These are phyloP conservation scores for Setomelanomma holmii DNA, from an alignment of 2,329 filamentous ascomycete species.

Conservation along the genomic window DNA sequence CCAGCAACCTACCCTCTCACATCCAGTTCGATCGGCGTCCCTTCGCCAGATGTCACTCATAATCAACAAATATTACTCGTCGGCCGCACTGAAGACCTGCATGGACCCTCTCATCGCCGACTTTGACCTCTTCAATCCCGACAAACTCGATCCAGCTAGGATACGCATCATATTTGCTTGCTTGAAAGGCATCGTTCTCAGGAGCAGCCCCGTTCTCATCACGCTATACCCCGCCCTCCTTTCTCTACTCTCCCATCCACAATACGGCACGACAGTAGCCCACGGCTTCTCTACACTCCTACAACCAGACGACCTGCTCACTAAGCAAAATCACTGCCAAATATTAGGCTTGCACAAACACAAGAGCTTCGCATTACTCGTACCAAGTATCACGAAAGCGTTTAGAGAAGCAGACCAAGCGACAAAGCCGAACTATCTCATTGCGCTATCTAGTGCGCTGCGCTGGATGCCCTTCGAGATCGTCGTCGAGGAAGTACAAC, in stretches of 20 bases:
- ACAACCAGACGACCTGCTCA: constrained; percentile 66
- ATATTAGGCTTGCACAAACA: constrained; percentile 70
- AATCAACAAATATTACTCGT: constrained; percentile 57
- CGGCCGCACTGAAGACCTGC: constrained; percentile 48
- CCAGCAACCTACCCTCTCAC: constrained; percentile 35
- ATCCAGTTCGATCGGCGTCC: constrained; percentile 40
- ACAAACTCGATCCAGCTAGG: constrained; percentile 46
- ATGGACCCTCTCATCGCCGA: constrained; percentile 49
- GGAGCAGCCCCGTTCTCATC: constrained; percentile 57
- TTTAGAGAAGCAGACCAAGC: constrained; percentile 56
- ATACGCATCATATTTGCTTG: constrained; percentile 67
- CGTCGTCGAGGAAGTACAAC: constrained; percentile 64
- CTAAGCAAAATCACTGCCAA: constrained; percentile 65
- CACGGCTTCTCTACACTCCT: constrained; percentile 67
- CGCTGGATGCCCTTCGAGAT: constrained; percentile 66
- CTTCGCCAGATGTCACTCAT: constrained; percentile 55
- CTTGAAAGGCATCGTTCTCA: constrained; percentile 66
- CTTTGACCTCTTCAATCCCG: constrained; percentile 40
- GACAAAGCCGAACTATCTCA: constrained; percentile 67
- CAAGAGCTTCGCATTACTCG: constrained; percentile 66
- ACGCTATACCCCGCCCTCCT: constrained; percentile 56
- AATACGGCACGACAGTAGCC: constrained; percentile 60
- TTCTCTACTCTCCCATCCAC: constrained; percentile 56
- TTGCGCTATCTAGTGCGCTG: constrained; percentile 68
- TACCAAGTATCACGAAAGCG: constrained; percentile 62